These are phyloP conservation scores for Ogataea angusta DNA, from an alignment of 805 yeast genomes.

Conservation along the genomic window DNA sequence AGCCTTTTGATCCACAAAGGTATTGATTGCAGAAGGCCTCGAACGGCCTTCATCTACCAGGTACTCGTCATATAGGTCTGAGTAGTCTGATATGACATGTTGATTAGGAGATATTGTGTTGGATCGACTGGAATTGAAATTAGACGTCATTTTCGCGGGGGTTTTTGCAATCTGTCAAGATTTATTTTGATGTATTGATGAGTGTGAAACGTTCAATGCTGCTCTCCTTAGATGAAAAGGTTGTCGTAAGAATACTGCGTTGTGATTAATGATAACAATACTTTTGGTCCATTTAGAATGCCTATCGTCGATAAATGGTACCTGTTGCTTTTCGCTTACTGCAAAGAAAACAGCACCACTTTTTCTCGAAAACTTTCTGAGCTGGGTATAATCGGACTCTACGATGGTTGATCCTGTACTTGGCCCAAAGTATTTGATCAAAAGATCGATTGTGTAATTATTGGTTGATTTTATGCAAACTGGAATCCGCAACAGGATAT, in stretches of 20 bases:
- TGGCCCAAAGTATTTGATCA: neutral
- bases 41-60: slow-evolving; percentile 13
- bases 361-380: neutral
- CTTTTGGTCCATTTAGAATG: slow-evolving; percentile 1
- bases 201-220: no score
- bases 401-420: no score
- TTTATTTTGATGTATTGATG: no score
- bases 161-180: neutral
- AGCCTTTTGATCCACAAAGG: neutral
- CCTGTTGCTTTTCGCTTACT: slow-evolving; percentile 1
- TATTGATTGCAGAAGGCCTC: neutral
- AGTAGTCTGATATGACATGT: slow-evolving; percentile 15
- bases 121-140: slow-evolving; percentile 12
- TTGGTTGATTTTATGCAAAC: slow-evolving; percentile 6
- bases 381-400: no score
- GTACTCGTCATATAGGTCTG: slow-evolving; percentile 31
- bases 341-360: neutral
- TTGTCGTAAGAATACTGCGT: no score
- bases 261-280: neutral
- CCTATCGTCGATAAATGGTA: neutral
- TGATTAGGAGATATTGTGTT: slow-evolving; percentile 3
- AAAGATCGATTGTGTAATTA: neutral
- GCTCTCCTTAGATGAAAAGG: no score
- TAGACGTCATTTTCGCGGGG: slow-evolving; percentile 3
- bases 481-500: slow-evolving; percentile 10